Percentiles rank a stretch among this genome's conserved stretches.
These are phyloP conservation scores for Hordeum pubiflorum DNA, from an alignment of 202 grass and related monocot genomes.

Conservation along the genomic window DNA sequence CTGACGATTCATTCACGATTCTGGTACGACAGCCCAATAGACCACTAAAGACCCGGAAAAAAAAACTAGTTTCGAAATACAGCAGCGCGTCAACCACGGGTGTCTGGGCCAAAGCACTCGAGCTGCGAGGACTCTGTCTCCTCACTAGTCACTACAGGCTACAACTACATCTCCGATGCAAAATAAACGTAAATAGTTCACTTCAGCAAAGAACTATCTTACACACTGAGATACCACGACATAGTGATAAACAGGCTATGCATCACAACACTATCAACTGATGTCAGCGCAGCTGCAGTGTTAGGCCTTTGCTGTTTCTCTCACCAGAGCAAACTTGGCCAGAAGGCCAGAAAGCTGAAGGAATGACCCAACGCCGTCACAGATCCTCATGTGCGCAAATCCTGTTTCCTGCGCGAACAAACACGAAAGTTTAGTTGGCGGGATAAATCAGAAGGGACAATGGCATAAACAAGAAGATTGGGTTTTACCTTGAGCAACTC, in stretches of 20 bases:
- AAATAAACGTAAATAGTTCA: conserved; percentile 10
- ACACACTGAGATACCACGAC: not conserved
- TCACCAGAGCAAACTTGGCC: conserved; percentile 76
- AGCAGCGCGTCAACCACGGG: not conserved
- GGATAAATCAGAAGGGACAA: not conserved
- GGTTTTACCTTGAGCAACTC: conserved; percentile 82
- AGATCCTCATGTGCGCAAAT: conserved; percentile 99
- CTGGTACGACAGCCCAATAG: not conserved
- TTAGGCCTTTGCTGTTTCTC: conserved; percentile 62
- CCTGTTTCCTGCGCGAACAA: conserved; percentile 64
- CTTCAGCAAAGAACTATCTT: conserved; percentile 17
- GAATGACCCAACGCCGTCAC: conserved; percentile 87
- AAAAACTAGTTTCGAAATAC: not conserved
- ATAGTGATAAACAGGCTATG: not conserved
- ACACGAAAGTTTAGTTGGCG: not conserved
- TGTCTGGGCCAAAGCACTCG: not conserved
- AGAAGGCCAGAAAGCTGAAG: conserved; percentile 93
- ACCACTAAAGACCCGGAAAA: not conserved
- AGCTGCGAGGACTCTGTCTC: not conserved
- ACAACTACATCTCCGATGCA: not conserved
- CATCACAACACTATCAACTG: not conserved
- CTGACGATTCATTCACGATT: not conserved
- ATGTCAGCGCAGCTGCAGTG: conserved; percentile 6
- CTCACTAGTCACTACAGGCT: not conserved
- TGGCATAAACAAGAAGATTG: not conserved